Base-by-base conservation (phyloP, 495 filamentous ascomycete genomes). In the Astrocystis sublimbata region DNA sequence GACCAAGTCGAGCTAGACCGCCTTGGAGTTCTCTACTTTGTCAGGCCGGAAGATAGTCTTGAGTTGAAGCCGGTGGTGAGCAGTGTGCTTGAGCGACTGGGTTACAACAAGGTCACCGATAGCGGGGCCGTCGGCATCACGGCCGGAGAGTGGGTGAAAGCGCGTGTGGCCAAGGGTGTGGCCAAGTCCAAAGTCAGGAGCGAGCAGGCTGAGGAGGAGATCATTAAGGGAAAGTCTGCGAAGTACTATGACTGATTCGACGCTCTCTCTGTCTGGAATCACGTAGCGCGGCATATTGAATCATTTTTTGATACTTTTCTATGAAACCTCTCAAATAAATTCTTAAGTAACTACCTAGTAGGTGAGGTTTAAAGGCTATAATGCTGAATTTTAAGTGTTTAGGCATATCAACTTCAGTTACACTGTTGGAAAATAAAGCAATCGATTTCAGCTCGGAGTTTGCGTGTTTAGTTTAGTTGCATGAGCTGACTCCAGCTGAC, bases 1-100 rank as follows among this genome's bases (percentile, higher is more conserved):
- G 80, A 84, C 55, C 83, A 86, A 61, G 73, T 73, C 8, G 69
- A 83, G 35, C 68, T 83, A 26, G 78, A 84, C 61, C 77, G 82
- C 1, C 65, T 83, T 35, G 80, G 83, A 0, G 75, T 84, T 13
- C 60, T 85, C 1, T 85, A 82, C 49, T 82, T 85, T 55, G 66
- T 66, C 42, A 60, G 81, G 59, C 71, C 71, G 1, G 69, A 74
- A 15, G 67, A 72, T 35, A 60, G 56, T 36, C 62, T 69, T 0
- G 67, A 73, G 65, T 47, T 78, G 13, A 63, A 66, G 38, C 74
- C 76, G 0, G 62, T 76, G 2, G 69, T 63, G 4, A 76, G 75
- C 43, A 52, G 42, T 23, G 68, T 72, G 43, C 38, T 72, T 30
- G 64, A 68, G 31, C 58, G 70, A 2, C 62, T 71, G 4, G 73